Base-by-base conservation (phyloP, 129 eudicot species). In the Heracleum sosnowskyi region DNA sequence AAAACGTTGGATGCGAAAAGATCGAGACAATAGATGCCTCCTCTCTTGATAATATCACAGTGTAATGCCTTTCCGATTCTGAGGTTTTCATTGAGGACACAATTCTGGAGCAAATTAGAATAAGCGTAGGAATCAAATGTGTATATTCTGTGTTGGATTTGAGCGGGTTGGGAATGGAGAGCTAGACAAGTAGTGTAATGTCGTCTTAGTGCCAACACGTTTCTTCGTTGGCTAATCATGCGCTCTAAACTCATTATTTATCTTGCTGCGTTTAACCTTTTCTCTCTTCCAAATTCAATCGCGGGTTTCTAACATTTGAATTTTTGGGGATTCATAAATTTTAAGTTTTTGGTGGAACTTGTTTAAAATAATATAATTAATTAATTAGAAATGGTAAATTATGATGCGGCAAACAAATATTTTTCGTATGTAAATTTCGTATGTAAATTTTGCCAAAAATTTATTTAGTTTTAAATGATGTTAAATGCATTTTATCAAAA, bases 81-180 rank as follows among this genome's bases (percentile, higher is more conserved):
- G 51, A 72, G 51, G 35, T 72, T 15, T 0, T 28, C 35, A 44
- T 72, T 72, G 8, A 40, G 1, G 3, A 72, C 44, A n/a, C 76
- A 72, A 12, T 72, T 72, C 76, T 24, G 76, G 51, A 72, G 76
- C 51, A 72, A 40, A 72, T 17, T 28, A 10, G 76, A 72, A 40
- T 37, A 72, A 4, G 18, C 76, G 44, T 72, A 24, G 15, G 76
- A 72, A 72, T 72, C 76, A 26, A 70, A 70, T 7, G 34, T 22
- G 9, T 55, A 0, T 1, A 55, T 4, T 55, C 1, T 22, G 62
- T 22, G 51, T 15, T 46, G 51, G 51, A 46, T 46, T 46, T 46
- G 62, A 51, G 62, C 10, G 15, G 24, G 57, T 49, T 53, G 63
- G 10, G 63, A 22, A 55, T 16, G 55, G 10, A 0, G 7, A 7